Evolutionary conservation across 2,329 filamentous ascomycete species (phyloP), one percentile per base, ranked within the genome.

Genomic region (Exophiala sp.): DNA sequence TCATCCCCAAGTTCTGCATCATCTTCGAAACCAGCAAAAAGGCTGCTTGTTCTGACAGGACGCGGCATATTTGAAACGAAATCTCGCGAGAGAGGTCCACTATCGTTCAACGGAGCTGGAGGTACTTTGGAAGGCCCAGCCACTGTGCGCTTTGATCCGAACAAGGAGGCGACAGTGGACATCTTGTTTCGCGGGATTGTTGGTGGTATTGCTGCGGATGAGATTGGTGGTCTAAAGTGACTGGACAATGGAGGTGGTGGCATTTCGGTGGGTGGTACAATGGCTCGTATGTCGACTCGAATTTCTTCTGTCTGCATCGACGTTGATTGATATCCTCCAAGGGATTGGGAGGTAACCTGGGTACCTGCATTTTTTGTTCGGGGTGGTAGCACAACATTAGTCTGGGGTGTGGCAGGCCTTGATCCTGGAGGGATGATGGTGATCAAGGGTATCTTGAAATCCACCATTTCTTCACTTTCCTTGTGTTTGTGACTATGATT

Each of bases 291-390:
- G 66, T 95, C 91, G 5, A 95, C 82, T 51, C 89, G 83, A 54
- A 97, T 96, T 55, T 89, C 88, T 63, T 97, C 91, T 0, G 94
- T 99, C 74, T 99, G 94, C 54, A 91, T 79, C 2, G 81, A 83
- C 42, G 72, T 77, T 52, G 79, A 85, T 38, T 73, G 75, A 61
- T 76, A 75, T 14, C 74, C 69, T 21, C 70, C 67, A 8, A 75
- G 64, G 34, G 75, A 65, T 9, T 78, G 69, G 45, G 84, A 75
- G 35, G 79, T 78, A 21, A 91, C 90, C 71, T 99, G 94, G 64
- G 87, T 92, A 14, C 84, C 85, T 59, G 87, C 84, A 70, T 90
- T 90, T 69, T 91, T 96, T 5, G 83, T 86, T 58, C 84, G 84
- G 52, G 91, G 85, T 50, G 91, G 91, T 29, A 95, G 85, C 50